Conservation (phyloP, 2,329 filamentous ascomycete genomes). For the Aspergillus viridinutans region DNA sequence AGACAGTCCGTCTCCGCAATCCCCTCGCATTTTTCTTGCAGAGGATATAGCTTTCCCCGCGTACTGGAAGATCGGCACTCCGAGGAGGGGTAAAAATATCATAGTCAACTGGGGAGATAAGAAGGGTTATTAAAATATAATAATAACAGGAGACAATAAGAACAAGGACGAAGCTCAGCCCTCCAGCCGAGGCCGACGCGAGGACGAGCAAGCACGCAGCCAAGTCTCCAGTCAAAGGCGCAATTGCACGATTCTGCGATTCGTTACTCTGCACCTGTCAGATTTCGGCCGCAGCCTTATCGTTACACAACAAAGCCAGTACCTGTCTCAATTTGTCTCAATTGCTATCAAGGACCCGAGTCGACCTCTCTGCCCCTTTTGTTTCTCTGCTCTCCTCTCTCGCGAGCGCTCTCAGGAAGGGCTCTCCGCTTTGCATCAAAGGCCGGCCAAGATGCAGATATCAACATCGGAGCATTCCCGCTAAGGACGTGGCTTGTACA, state of each 20-base stretch:
- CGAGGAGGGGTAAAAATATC: conserved; percentile 22
- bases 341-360: conserved; percentile 22
- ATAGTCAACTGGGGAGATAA: conserved; percentile 17
- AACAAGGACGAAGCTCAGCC: conserved; percentile 13
- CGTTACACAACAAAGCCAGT: conserved; percentile 19
- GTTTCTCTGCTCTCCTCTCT: conserved; percentile 16
- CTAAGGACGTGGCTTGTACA: conserved; percentile 38
- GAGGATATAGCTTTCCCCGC: conserved; percentile 32
- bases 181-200: not conserved
- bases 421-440: conserved; percentile 38
- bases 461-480: conserved; percentile 36
- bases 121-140: conserved; percentile 16
- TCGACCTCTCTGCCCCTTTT: conserved; percentile 11
- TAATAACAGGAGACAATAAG: conserved; percentile 11
- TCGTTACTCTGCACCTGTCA: not conserved
- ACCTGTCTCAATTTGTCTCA: conserved; percentile 18
- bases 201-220: conserved; percentile 5
- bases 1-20: conserved; percentile 22
- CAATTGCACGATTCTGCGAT: not conserved
- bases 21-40: conserved; percentile 20
- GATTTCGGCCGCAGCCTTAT: conserved; percentile 4
- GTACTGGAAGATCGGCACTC: conserved; percentile 28
- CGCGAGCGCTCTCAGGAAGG: conserved; percentile 39
- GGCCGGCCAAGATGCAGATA: conserved; percentile 43
- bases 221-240: conserved; percentile 12